Evolutionary conservation across 225 moss, liverwort and hornwort genomes (phyloP), one percentile per base, ranked within the genome.

Genomic region (Neckera pumila): DNA sequence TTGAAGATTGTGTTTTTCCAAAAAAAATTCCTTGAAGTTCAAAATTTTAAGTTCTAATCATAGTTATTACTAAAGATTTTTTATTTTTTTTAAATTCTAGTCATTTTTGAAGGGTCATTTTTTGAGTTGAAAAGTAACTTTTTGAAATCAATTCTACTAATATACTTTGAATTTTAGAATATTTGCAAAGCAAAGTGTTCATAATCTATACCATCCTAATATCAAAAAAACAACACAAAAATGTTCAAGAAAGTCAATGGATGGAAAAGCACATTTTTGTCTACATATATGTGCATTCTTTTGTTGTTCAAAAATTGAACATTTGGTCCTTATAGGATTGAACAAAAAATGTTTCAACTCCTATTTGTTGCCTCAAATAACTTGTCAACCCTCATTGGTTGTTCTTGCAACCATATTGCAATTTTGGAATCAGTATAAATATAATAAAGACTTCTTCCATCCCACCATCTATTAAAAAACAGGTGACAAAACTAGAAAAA

Each of bases 271-370:
- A 11, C 27, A 28, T 10, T 71, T 30, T 45, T 10, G 28, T 30
- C 0, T 30, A 1, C 11, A 45, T 73, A 17, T 71, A 0, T 10
- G 3, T 28, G 2, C 17, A 72, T 72, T 73, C 17, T 45, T 45
- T 0, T 0, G 0, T 43, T 28, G 17, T 45, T 73, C 17, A 45
- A 73, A 43, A 17, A 28, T 45, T 73, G 10, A 45, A 45, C 0
- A 0, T 45, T 17, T 73, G 10, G 17, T 43, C 45, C 2, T 27
- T 14, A 4, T 4, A 8, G 3, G 10, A 0, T 18, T 19, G 7
- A 19, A 12, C 0, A 49, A 7, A 1, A 75, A 75, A 49, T 30
- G 18, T 18, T 73, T 45, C 7, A 33, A 19, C 0, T 20, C 1
- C 5, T 21, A 33, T 20, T 75, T 31, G 12, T 51, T 75, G 19